phyloP scores from a whole-genome alignment of 768 basidiomycete species.

The Suillus decipiens region DNA sequence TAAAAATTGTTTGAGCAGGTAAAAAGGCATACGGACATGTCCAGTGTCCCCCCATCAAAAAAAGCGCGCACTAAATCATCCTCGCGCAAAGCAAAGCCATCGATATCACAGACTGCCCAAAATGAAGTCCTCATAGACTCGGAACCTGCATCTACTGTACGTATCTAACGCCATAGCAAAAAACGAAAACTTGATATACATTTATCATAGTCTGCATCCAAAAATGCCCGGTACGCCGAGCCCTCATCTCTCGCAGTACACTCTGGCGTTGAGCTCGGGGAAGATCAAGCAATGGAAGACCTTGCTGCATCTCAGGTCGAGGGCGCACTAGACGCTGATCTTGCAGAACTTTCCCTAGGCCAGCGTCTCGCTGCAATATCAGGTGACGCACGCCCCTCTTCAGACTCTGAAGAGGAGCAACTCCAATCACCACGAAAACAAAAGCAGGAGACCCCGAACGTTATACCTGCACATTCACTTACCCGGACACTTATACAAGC shows the following conservation, averaged over 20 bases:
- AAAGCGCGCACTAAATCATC: constrained; percentile 55
- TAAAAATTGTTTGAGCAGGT: neutral
- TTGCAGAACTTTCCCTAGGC: constrained; percentile 90
- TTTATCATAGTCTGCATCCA: constrained; percentile 42
- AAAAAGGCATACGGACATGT: constrained; percentile 30
- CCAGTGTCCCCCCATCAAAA: constrained; percentile 50
- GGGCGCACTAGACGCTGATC: constrained; percentile 75
- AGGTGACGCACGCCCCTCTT: constrained; percentile 39
- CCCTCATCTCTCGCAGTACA: constrained; percentile 58
- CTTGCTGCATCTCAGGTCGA: constrained; percentile 52
- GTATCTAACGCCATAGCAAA: constrained; percentile 6
- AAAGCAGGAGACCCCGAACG: constrained; percentile 34
- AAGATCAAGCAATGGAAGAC: constrained; percentile 55
- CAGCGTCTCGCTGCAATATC: constrained; percentile 81
- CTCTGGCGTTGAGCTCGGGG: constrained; percentile 67
- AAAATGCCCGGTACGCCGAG: constrained; percentile 68
- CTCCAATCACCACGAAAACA: constrained; percentile 21
- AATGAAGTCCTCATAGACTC: constrained; percentile 30
- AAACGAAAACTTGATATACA: neutral
- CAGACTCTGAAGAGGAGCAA: constrained; percentile 52
- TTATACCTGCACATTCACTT: constrained; percentile 79
- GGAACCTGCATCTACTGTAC: constrained; percentile 20
- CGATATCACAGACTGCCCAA: constrained; percentile 8
- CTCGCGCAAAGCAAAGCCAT: constrained; percentile 19
- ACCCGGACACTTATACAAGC: constrained; percentile 96